These are phyloP conservation scores for Wickerhamiella vanderwaltii DNA, from an alignment of 805 yeast species.

Conservation along the genomic window DNA sequence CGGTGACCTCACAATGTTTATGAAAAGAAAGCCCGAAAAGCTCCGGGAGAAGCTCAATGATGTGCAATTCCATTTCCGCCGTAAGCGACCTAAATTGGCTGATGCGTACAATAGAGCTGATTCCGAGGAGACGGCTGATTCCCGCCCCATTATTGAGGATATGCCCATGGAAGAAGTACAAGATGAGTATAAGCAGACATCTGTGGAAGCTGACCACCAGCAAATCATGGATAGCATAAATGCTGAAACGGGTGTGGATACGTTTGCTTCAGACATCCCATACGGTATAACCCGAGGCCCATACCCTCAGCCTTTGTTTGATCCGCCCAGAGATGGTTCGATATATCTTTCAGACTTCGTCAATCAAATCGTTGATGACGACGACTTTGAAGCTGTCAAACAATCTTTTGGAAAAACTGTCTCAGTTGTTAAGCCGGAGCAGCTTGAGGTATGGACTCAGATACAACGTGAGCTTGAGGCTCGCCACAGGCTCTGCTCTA, in stretches of 20 bases:
- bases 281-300: neutral
- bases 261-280: neutral
- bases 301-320: neutral
- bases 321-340: neutral
- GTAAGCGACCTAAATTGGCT: neutral
- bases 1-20: no score
- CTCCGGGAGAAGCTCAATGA: slow-evolving; percentile 5
- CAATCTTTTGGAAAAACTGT: neutral
- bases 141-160: neutral
- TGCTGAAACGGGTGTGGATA: neutral
- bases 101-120: neutral
- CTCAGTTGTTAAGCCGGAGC: neutral
- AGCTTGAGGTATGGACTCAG: neutral
- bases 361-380: neutral
- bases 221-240: neutral
- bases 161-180: neutral
- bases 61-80: neutral
- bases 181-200: neutral
- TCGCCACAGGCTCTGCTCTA: neutral
- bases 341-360: slow-evolving; percentile 4
- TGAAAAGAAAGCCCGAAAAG: slow-evolving; percentile 1
- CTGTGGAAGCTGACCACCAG: no score
- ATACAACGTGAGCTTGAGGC: neutral
- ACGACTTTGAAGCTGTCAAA: slow-evolving; percentile 3
- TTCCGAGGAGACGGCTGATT: neutral